A percentile compares a stretch with the other conserved stretches of the same genome.
phyloP scores from a whole-genome alignment of 495 filamentous ascomycete species.

The Neurospora sp. region DNA sequence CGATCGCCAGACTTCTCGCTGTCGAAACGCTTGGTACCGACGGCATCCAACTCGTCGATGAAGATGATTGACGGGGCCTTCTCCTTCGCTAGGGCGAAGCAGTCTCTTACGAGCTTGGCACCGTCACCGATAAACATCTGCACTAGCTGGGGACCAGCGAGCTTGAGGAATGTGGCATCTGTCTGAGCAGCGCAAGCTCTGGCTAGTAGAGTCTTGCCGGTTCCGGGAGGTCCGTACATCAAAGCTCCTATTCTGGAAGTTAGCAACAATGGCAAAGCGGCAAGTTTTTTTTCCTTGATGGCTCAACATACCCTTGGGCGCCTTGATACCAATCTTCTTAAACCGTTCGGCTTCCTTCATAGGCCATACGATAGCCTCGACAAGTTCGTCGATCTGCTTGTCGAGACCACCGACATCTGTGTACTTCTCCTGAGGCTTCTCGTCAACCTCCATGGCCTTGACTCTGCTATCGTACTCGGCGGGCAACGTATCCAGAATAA shows the following conservation, averaged over 20 bases:
- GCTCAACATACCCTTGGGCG: slow-evolving; percentile 74
- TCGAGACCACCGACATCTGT: slow-evolving; percentile 94
- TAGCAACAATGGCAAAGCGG: not conserved
- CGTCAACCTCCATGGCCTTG: slow-evolving; percentile 99
- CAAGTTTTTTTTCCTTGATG: not conserved
- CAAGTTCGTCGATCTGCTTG: slow-evolving; percentile 98
- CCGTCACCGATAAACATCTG: slow-evolving; percentile 99
- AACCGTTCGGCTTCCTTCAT: slow-evolving; percentile 99
- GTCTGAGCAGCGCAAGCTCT: slow-evolving; percentile 97
- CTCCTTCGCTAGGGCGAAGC: slow-evolving; percentile 95
- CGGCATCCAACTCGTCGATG: slow-evolving; percentile 96
- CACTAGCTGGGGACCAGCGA: slow-evolving; percentile 95
- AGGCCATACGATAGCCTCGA: slow-evolving; percentile 98
- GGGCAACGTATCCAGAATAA: slow-evolving; percentile 94
- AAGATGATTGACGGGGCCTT: slow-evolving; percentile 99
- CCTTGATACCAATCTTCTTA: slow-evolving; percentile 99
- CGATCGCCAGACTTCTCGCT: slow-evolving; percentile 96
- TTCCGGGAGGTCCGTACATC: slow-evolving; percentile 98
- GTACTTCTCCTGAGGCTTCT: slow-evolving; percentile 99
- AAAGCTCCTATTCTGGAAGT: slow-evolving; percentile 56
- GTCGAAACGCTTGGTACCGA: slow-evolving; percentile 98
- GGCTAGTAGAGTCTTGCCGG: slow-evolving; percentile 93
- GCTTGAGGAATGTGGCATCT: slow-evolving; percentile 97
- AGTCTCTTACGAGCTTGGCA: slow-evolving; percentile 94
- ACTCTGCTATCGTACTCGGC: slow-evolving; percentile 99